Evolutionary conservation across 148 eudicot species (phyloP), one percentile per base, ranked within the genome.

Genomic region (Pharnaceum exiguum): DNA sequence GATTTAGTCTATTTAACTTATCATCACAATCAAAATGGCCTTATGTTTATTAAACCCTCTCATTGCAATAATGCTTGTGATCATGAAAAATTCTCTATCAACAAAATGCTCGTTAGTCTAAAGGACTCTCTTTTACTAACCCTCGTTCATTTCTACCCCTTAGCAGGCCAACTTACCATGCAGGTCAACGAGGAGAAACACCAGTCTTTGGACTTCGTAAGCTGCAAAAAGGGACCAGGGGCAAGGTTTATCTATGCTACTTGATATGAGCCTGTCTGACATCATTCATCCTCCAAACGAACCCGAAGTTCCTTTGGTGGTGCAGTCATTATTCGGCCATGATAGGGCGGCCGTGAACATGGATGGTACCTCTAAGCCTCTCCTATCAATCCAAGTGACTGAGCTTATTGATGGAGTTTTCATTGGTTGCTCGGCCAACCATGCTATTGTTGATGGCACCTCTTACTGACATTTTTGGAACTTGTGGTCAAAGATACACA

Each of bases 401-500:
- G 62, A 65, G 56, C 55, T 65, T 7, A n/a, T 23, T 35, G 47
- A 65, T 35, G 70, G 70, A 21, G 6, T 84, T 19, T 84, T 84
- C 73, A 51, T 84, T 5, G 82, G 83, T 0, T 73, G 77, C 52
- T 32, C 91, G 12, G 66, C 72, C 32, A 84, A 84, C 42, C 90
- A 84, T 63, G 71, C 73, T 8, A 76, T 76, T 11, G 66, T 54
- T 5, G 87, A 85, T 33, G 91, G 84, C 25, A 78, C 74, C 2
- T 81, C 84, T 0, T 76, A 67, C 32, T 84, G 87, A 87, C 73
- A 81, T 40, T 84, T 84, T 53, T 73, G 82, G 75, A 84, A 76
- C 18, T 39, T 57, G 2, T 75, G 79, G 57, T 68, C 83, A 33
- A 70, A 77, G 42, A 39, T 77, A 10, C 72, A 53, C 40, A 56